Percentiles rank a stretch among this genome's conserved stretches.
Conservation (phyloP, 306 rosid genomes). For the Dalbergia oliveri region DNA sequence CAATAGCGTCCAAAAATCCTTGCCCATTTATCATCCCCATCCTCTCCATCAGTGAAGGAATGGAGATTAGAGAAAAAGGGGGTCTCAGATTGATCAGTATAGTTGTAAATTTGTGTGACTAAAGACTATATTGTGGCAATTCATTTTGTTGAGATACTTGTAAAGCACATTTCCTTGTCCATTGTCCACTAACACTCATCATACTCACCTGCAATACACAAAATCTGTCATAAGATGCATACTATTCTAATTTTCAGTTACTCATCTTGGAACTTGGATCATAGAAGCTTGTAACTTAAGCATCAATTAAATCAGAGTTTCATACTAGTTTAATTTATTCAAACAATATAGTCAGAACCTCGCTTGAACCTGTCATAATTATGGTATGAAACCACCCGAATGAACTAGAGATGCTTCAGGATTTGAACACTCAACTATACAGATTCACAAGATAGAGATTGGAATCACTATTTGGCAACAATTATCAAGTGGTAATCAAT, state of each 20-base stretch:
- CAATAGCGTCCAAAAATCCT: not conserved
- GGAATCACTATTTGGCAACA: conserved; percentile 20
- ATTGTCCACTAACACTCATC: not conserved
- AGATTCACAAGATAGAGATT: conserved; percentile 20
- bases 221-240: not conserved
- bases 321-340: not conserved
- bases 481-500: not conserved
- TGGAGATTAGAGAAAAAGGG: not conserved
- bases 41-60: not conserved
- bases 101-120: not conserved
- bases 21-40: not conserved
- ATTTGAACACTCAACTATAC: conserved; percentile 15
- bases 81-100: conserved; percentile 9
- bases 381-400: conserved; percentile 15
- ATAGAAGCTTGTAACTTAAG: conserved; percentile 33
- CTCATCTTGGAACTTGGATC: conserved; percentile 22
- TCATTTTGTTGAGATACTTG: conserved; percentile 5
- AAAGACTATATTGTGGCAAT: not conserved
- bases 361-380: conserved; percentile 22
- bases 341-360: not conserved
- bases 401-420: conserved; percentile 34
- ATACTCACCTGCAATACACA: not conserved
- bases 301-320: conserved; percentile 2
- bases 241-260: not conserved
- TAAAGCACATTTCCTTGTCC: not conserved